Evolutionary conservation across 441 rosid species (phyloP).

Genomic region (Geranium incanum): DNA sequence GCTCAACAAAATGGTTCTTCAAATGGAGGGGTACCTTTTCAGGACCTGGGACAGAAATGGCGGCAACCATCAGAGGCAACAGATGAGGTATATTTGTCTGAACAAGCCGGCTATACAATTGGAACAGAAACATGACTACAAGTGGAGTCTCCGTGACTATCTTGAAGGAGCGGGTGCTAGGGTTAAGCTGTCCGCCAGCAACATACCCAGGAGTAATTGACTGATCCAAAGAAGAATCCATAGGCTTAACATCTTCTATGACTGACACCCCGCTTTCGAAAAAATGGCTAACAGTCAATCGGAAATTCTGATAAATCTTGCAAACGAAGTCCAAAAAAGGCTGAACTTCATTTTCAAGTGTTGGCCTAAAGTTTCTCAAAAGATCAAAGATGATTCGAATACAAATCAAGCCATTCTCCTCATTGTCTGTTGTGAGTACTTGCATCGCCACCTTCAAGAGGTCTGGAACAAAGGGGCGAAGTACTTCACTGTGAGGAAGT

Average conservation of each 20-base stretch:
- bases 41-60: slow-evolving; percentile 94
- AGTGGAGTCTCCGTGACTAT: slow-evolving; percentile 97
- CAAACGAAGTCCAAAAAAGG: slow-evolving; percentile 93
- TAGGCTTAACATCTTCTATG: slow-evolving; percentile 62
- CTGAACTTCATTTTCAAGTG: slow-evolving; percentile 86
- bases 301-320: slow-evolving; percentile 90
- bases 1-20: slow-evolving; percentile 75
- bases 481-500: slow-evolving; percentile 93
- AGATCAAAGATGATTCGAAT: slow-evolving; percentile 89
- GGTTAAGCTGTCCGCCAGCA: slow-evolving; percentile 75
- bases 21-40: slow-evolving; percentile 74
- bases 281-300: slow-evolving; percentile 73
- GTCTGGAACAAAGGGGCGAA: slow-evolving; percentile 96
- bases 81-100: slow-evolving; percentile 87
- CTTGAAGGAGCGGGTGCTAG: slow-evolving; percentile 87
- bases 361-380: slow-evolving; percentile 84
- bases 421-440: slow-evolving; percentile 87
- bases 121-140: slow-evolving; percentile 95
- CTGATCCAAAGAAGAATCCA: slow-evolving; percentile 73
- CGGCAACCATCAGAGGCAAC: slow-evolving; percentile 92
- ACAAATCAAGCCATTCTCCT: slow-evolving; percentile 91
- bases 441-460: slow-evolving; percentile 96
- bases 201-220: slow-evolving; percentile 42
- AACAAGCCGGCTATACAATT: slow-evolving; percentile 81
- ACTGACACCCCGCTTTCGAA: slow-evolving; percentile 54